Evolutionary conservation across 768 basidiomycete genomes (phyloP), one percentile per base, ranked within the genome.

Genomic region (Piloderma croceum): DNA sequence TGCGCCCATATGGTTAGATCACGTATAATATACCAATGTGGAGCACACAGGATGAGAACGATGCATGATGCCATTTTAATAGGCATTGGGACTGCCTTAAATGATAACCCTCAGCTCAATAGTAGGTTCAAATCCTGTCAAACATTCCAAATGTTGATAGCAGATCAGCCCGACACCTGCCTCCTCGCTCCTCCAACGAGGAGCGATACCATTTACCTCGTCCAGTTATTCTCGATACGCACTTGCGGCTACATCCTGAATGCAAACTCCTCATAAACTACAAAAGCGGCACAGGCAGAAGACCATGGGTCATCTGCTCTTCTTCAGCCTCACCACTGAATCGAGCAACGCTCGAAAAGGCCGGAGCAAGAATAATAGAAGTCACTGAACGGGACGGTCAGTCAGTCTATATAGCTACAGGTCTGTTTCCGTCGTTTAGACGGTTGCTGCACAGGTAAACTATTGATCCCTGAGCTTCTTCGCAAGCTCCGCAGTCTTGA

Each of bases 21-120:
- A 24, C 12, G 12, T 17, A 24, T 6, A 24, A 33, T 24, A 7
- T 36, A 7, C 21, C 23, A 39, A 31, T 35, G 34, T 38, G 34
- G 27, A 34, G 46, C 52, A 45, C 35, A 36, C 48, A 94, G 92
- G 81, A 79, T 98, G 78, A 71, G 94, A 46, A 73, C 89, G 0
- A 77, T 90, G 73, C 94, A 98, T 62, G 90, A 96, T 52, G 91
- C 76, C 7, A 97, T 99, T 44, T 65, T 99, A 11, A 72, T 99
- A 32, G 94, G 94, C 3, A 77, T 92, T 25, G 88, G 86, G 6
- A 98, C 94, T 0, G 81, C 89, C 17, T 62, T 90, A 33, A 89
- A 90, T 45, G 94, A 99, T 53, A 74, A 99, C 57, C 94, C 94
- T 4, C 87, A 96, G 54, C 70, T 99, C n/a, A 94, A 93, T 51